phyloP scores from a whole-genome alignment of 352 stramenopile genomes.

The Globisporangium lucens region DNA sequence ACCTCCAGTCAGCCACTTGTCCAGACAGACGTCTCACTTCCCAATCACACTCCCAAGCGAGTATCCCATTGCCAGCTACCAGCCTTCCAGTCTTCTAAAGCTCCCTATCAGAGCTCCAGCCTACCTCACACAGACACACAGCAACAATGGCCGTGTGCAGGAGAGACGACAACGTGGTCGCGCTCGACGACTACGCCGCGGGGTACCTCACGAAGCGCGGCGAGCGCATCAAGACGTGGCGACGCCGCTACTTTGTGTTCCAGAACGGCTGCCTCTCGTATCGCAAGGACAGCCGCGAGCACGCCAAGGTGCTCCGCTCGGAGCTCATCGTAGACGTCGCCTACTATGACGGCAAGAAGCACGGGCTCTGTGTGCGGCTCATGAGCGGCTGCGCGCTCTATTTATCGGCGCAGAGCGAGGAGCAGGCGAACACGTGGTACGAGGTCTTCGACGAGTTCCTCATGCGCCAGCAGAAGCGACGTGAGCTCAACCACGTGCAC shows the following conservation, averaged over 20 bases:
- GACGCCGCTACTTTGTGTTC: slow-evolving; percentile 78
- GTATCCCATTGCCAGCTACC: background rate
- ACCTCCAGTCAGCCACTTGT: background rate
- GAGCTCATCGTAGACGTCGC: slow-evolving; percentile 52
- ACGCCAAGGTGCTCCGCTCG: slow-evolving; percentile 40
- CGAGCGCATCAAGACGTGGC: slow-evolving; percentile 72
- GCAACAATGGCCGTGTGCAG: slow-evolving; percentile 9
- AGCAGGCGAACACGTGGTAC: slow-evolving; percentile 61
- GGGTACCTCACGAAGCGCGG: slow-evolving; percentile 69
- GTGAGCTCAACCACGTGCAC: slow-evolving; percentile 38
- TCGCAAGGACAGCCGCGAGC: slow-evolving; percentile 56
- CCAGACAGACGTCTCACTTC: slow-evolving; percentile 1
- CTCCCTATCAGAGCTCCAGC: background rate
- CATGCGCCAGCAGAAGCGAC: slow-evolving; percentile 27
- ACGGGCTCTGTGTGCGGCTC: slow-evolving; percentile 49
- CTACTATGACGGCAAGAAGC: slow-evolving; percentile 46
- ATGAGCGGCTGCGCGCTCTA: slow-evolving; percentile 44
- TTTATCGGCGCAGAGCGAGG: slow-evolving; percentile 43
- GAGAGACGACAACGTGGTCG: slow-evolving; percentile 34
- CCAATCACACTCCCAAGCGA: slow-evolving; percentile 1
- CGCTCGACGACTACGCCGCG: slow-evolving; percentile 63
- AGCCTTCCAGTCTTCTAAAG: background rate
- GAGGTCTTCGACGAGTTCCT: slow-evolving; percentile 59
- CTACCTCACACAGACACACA: background rate
- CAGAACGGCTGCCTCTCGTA: slow-evolving; percentile 58